Evolutionary conservation across 805 yeast species (phyloP).

Genomic region (Candida taoyuanica): DNA sequence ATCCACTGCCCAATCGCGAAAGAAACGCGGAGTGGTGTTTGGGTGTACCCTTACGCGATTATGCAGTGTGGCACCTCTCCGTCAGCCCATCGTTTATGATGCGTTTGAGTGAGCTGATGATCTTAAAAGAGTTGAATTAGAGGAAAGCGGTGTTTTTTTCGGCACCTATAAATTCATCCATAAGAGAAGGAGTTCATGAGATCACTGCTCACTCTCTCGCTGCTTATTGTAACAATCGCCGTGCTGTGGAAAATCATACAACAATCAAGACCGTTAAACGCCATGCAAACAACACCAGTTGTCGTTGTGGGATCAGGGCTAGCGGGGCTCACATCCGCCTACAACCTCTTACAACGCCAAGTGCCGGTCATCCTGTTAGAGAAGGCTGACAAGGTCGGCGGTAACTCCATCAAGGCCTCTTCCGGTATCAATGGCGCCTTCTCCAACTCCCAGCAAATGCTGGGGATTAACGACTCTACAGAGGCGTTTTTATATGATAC

Average conservation of each 20-base stretch:
- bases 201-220: neutral
- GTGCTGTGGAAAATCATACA: neutral
- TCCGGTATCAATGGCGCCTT: conserved; percentile 69
- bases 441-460: conserved; percentile 53
- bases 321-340: conserved; percentile 69
- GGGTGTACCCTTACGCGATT: too few species aligned
- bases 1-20: too few species aligned
- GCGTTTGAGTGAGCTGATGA: neutral
- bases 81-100: neutral
- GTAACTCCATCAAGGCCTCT: conserved; percentile 58
- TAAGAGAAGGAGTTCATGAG: neutral
- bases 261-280: neutral
- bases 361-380: conserved; percentile 44
- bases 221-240: neutral
- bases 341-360: conserved; percentile 39
- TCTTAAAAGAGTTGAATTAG: too few species aligned
- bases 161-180: too few species aligned
- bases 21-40: too few species aligned
- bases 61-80: too few species aligned
- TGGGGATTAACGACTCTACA: conserved; percentile 50
- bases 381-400: conserved; percentile 46
- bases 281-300: conserved; percentile 13
- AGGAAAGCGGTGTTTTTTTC: too few species aligned
- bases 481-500: conserved; percentile 64
- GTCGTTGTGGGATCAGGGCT: conserved; percentile 78